phyloP scores from a whole-genome alignment of 129 eudicot genomes.

The Heracleum sosnowskyi region DNA sequence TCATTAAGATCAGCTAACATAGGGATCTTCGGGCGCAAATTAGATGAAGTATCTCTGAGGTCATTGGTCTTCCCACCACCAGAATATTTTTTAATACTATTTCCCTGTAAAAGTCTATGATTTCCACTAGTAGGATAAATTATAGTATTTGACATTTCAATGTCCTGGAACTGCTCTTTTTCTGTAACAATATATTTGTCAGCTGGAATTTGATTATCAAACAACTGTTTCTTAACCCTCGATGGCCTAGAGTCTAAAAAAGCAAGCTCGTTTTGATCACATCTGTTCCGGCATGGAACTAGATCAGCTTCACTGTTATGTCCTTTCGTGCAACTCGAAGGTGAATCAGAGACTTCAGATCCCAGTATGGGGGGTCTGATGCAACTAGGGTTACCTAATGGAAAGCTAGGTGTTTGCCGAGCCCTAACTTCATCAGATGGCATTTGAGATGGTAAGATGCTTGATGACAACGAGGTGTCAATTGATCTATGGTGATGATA shows the following conservation, averaged over 20 bases:
- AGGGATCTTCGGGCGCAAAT: constrained; percentile 30
- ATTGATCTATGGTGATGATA: constrained; percentile 35
- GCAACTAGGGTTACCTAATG: constrained; percentile 30
- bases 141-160: constrained; percentile 24
- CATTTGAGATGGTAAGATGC: constrained; percentile 52
- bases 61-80: constrained; percentile 12
- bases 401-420: constrained; percentile 58
- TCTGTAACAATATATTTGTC: constrained; percentile 63
- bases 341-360: constrained; percentile 48
- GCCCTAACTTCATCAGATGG: constrained; percentile 45
- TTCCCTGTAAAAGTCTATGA: constrained; percentile 15
- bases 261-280: constrained; percentile 42
- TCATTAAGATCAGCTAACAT: constrained; percentile 84
- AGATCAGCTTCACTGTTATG: constrained; percentile 15
- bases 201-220: constrained; percentile 82
- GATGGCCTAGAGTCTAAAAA: constrained; percentile 61
- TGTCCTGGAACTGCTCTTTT: constrained; percentile 39
- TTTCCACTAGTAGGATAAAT: constrained; percentile 20
- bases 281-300: background rate
- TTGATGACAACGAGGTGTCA: constrained; percentile 82
- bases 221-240: constrained; percentile 68
- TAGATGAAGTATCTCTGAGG: constrained; percentile 30
- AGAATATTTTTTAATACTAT: constrained; percentile 2
- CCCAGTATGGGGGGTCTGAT: constrained; percentile 51
- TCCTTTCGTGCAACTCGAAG: constrained; percentile 68